Base-by-base conservation (phyloP, 768 basidiomycete genomes). In the Clitopilus passeckerianus region DNA sequence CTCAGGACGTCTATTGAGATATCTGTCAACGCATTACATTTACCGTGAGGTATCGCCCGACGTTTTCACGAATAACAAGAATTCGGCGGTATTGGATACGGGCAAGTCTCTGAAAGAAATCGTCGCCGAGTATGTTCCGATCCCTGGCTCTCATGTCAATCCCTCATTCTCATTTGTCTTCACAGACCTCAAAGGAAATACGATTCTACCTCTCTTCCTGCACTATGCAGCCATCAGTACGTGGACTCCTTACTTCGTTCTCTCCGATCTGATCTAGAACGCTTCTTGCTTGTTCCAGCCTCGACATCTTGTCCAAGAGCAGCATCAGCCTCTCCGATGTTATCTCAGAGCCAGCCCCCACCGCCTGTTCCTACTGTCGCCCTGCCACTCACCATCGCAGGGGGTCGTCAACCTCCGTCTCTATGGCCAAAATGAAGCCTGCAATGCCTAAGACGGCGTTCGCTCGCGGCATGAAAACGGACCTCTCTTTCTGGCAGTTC, bases 71-170 rank as follows among this genome's bases (percentile, higher is more conserved):
- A 67, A 68, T 46, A 71, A 68, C 50, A 59, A 66, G 41, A 55
- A 68, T 10, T 71, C 70, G 3, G 69, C 71, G 1, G 15, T 69
- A 5, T 60, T 78, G 1, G 68, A 67, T 50, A 75, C 70, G 30
- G 61, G 58, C 12, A 74, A 69, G 63, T 60, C 61, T 7, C 57
- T 68, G 34, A 60, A 63, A 30, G 71, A 66, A 6, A 66, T 75
- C 22, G 61, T 65, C 53, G 64, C 64, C 41, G 64, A 72, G 74
- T 75, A 46, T 37, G 69, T 57, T 43, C 12, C 20, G 22, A 56
- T 54, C 41, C n/a, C 50, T 27, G 10, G 54, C 30, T 46, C 41
- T 30, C 33, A 30, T 50, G 24, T 50, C 24, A 10, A 20, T 33
- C 56, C 12, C 16, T 43, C 15, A 12, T 18, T 15, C 6, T 41